These are phyloP conservation scores for Arachis hypogaea DNA, from an alignment of 306 rosid genomes.

Conservation along the genomic window DNA sequence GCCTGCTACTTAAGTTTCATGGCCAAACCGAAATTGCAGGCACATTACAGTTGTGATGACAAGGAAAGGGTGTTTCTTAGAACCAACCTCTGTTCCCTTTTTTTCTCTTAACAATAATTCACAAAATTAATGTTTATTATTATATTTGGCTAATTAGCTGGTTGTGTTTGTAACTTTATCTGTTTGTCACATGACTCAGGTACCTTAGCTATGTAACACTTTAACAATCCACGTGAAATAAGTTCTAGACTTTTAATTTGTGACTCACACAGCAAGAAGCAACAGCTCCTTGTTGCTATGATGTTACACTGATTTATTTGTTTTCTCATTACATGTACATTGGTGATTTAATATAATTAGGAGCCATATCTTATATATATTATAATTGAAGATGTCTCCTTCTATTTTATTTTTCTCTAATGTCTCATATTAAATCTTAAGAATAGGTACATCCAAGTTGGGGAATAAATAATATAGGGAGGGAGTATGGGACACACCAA, in stretches of 20 bases:
- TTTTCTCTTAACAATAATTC: slow-evolving; percentile 36
- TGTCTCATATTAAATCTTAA: neutral
- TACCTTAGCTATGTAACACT: slow-evolving; percentile 49
- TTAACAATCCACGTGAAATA: slow-evolving; percentile 59
- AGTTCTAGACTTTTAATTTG: slow-evolving; percentile 30
- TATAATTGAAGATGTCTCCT: slow-evolving; percentile 43
- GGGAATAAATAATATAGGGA: slow-evolving; percentile 31
- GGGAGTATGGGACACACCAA: slow-evolving; percentile 36
- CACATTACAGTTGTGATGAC: slow-evolving; percentile 48
- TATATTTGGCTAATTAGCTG: slow-evolving; percentile 46
- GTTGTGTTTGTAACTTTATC: slow-evolving; percentile 47
- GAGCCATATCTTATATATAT: slow-evolving; percentile 17
- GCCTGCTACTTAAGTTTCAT: slow-evolving; percentile 4
- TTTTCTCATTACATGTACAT: slow-evolving; percentile 40
- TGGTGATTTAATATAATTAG: slow-evolving; percentile 31
- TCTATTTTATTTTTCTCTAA: slow-evolving; percentile 37
- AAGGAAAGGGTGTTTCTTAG: slow-evolving; percentile 44
- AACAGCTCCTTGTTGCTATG: slow-evolving; percentile 22
- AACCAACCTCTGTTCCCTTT: slow-evolving; percentile 25
- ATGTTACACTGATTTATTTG: slow-evolving; percentile 33
- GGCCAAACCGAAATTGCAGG: slow-evolving; percentile 34
- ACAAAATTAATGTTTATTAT: slow-evolving; percentile 27
- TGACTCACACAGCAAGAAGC: slow-evolving; percentile 29
- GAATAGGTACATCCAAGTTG: slow-evolving; percentile 40
- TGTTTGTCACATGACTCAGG: slow-evolving; percentile 59